These are phyloP conservation scores for Fusarium secorum DNA, from an alignment of 2,329 filamentous ascomycete species.

Conservation along the genomic window DNA sequence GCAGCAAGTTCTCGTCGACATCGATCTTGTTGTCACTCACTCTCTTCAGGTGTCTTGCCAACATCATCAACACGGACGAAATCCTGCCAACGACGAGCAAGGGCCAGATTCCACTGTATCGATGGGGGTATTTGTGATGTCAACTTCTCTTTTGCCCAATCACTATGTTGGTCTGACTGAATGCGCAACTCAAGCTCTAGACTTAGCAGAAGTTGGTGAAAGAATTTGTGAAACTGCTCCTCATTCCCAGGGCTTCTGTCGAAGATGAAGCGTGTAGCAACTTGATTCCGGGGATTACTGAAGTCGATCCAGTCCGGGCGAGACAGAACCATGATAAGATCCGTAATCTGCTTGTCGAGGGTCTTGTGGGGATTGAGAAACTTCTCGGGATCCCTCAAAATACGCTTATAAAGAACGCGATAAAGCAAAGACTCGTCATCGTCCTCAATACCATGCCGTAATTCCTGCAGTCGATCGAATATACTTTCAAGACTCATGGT, in stretches of 20 bases:
- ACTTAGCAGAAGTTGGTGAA: conserved; percentile 78
- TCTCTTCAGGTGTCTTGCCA: conserved; percentile 60
- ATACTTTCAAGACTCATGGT: conserved; percentile 66
- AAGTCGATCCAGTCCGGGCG: conserved; percentile 79
- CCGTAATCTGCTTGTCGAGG: conserved; percentile 75
- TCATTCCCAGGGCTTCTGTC: conserved; percentile 64
- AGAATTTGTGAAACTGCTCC: conserved; percentile 70
- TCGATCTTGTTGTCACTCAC: conserved; percentile 44
- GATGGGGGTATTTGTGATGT: conserved; percentile 71
- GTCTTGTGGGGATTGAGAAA: conserved; percentile 66
- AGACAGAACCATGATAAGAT: conserved; percentile 74
- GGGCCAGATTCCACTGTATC: conserved; percentile 75
- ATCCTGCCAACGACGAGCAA: conserved; percentile 77
- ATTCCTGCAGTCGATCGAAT: conserved; percentile 65
- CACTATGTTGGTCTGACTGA: conserved; percentile 67
- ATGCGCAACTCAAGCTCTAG: conserved; percentile 77
- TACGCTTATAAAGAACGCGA: conserved; percentile 69
- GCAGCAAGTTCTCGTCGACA: background rate
- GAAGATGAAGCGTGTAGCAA: conserved; percentile 76
- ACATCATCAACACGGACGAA: conserved; percentile 72
- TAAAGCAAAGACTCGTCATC: conserved; percentile 67
- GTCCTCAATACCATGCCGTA: conserved; percentile 65
- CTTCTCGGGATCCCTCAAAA: conserved; percentile 73
- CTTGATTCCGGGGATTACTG: conserved; percentile 72
- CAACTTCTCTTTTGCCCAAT: conserved; percentile 70